Evolutionary conservation across 768 basidiomycete species (phyloP).

Genomic region (Lentinus brumalis): DNA sequence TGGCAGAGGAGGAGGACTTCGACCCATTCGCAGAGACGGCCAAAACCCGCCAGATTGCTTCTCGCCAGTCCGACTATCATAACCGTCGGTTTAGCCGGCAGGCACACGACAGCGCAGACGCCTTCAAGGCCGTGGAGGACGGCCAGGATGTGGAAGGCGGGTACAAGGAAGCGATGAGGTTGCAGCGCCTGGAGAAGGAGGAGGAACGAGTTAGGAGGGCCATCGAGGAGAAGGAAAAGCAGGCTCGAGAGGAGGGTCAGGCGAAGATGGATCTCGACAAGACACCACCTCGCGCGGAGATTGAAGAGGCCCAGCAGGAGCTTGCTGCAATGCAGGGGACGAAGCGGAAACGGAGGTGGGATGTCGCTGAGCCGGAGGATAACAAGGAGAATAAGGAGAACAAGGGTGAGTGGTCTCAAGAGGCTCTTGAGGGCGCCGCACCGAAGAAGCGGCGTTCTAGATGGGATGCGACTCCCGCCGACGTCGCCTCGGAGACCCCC

Average conservation of each 20-base stretch:
- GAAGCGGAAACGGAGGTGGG: conserved; percentile 84
- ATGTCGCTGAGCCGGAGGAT: conserved; percentile 57
- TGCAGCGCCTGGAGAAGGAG: conserved; percentile 90
- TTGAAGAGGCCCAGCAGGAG: conserved; percentile 72
- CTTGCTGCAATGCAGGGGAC: conserved; percentile 56
- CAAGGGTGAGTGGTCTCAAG: conserved; percentile 75
- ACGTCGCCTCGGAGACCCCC: conserved; percentile 65
- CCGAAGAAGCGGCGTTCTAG: conserved; percentile 93
- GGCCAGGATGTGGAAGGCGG: conserved; percentile 78
- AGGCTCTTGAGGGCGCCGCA: conserved; percentile 70
- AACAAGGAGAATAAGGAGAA: conserved; percentile 64
- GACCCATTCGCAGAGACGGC: conserved; percentile 94
- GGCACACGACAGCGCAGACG: conserved; percentile 79
- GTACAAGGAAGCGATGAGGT: conserved; percentile 95
- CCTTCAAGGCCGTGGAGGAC: conserved; percentile 67
- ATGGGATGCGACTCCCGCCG: conserved; percentile 93
- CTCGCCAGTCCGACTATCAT: conserved; percentile 94
- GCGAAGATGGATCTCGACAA: conserved; percentile 89
- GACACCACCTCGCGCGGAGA: conserved; percentile 84
- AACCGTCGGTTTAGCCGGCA: conserved; percentile 86
- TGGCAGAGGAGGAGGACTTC: conserved; percentile 91
- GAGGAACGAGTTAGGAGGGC: conserved; percentile 80
- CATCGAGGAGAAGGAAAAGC: conserved; percentile 87
- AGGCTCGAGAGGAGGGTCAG: conserved; percentile 67
- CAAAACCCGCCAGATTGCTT: conserved; percentile 89